Evolutionary conservation across 139 green algal species (phyloP), one percentile per base, ranked within the genome.

Genomic region (Microglena sp.): DNA sequence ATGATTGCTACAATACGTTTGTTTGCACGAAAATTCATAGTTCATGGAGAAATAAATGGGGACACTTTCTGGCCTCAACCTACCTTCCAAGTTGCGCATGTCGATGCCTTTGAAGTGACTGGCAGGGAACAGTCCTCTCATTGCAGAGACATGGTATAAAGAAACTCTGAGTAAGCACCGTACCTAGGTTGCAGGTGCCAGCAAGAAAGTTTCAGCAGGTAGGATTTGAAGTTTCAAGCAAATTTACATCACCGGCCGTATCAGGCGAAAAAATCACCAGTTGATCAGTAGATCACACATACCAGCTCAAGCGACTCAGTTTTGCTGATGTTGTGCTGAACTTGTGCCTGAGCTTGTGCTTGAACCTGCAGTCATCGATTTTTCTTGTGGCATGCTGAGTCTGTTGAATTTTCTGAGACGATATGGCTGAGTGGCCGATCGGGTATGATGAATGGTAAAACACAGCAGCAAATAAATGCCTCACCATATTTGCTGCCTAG

Each of bases 51-150:
- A 5, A 4, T 21, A 30, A 15, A 60, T 24, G 6, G 28, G 1
- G 7, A 53, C 5, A 46, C 34, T 44, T 62, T 5, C 53, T 3
- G 18, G 1, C n/a, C 29, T 3, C 6, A 29, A n/a, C 76, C 68
- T 55, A 86, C 80, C 77, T 29, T 87, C 83, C 34, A 91, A 67
- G 45, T 88, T 83, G 27, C 64, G 67, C 72, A 90, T 80, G 45
- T 80, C 62, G 0, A 85, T 63, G 0, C 56, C 66, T 22, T 73
- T 77, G 72, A 86, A 90, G 33, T 55, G 60, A 2, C 80, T 53
- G 1, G 89, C 80, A 27, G 82, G 79, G 55, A 92, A 88, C 7
- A 92, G 56, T 26, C 82, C 82, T 4, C 85, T 69, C 63, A 89
- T 50, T 62, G 82, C 88, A 55, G 66, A 75, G 27, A 92, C 75